Conservation (phyloP, 345 rosid genomes). For the Eucalyptus paniculata region DNA sequence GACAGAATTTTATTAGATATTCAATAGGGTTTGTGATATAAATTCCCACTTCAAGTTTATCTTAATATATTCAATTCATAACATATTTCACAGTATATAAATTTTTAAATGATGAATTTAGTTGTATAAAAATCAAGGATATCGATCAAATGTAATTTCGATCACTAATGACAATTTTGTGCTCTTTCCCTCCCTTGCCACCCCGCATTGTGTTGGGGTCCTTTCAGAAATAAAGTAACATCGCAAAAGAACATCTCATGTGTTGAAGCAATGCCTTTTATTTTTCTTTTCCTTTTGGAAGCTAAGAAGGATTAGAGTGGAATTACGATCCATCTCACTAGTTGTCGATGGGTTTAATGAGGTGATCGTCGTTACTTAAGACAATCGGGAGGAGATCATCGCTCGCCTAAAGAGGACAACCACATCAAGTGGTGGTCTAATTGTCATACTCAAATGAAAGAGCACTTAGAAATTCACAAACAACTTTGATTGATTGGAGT, state of each 20-base stretch:
- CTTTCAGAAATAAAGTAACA: neutral
- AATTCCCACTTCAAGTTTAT: neutral
- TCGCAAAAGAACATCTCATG: neutral
- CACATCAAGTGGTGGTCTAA: neutral
- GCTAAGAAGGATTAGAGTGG: neutral
- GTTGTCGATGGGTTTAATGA: fast-evolving
- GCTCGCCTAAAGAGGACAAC: neutral
- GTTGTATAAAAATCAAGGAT: neutral
- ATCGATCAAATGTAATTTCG: neutral
- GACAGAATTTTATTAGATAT: neutral
- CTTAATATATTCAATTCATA: neutral
- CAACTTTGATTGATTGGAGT: too few species aligned
- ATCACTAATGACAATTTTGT: fast-evolving
- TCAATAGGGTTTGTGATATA: neutral
- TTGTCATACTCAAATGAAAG: neutral
- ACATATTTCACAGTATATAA: neutral
- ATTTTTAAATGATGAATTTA: neutral
- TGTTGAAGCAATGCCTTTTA: neutral
- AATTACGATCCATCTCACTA: fast-evolving
- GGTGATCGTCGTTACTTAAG: fast-evolving
- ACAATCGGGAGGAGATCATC: fast-evolving
- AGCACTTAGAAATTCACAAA: neutral
- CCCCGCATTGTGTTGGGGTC: neutral
- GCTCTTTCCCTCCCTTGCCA: neutral
- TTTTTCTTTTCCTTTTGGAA: neutral